Percentiles rank a stretch among this genome's conserved stretches.
These are phyloP conservation scores for Candolleomyces aberdarensis DNA, from an alignment of 768 basidiomycete species.

Conservation along the genomic window DNA sequence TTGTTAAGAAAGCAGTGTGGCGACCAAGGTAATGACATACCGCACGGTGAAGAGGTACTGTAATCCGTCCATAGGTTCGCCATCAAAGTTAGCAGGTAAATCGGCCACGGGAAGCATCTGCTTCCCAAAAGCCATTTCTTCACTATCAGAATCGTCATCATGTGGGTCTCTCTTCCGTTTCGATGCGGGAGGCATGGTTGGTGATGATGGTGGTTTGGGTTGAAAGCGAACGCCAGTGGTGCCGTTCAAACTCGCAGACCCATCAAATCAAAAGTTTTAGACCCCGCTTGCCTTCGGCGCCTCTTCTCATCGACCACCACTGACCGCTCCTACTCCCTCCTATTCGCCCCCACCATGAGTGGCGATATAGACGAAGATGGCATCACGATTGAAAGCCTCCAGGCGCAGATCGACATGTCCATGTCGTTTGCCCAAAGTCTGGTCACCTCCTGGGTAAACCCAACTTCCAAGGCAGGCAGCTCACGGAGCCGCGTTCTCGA, in stretches of 20 bases:
- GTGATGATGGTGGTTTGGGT: background rate
- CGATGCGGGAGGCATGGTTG: background rate
- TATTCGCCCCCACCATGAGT: constrained; percentile 16
- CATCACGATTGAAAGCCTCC: constrained; percentile 64
- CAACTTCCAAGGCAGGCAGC: constrained; percentile 34
- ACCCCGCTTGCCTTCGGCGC: background rate
- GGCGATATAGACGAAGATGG: constrained; percentile 44
- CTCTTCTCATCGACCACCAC: background rate
- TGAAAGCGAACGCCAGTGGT: background rate
- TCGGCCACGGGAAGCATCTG: constrained; percentile 82
- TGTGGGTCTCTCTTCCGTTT: constrained; percentile 53
- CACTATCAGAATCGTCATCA: constrained; percentile 51
- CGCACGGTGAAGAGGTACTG: constrained; percentile 82
- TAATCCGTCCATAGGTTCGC: constrained; percentile 66
- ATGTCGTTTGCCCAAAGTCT: constrained; percentile 74
- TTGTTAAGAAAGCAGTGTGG: background rate
- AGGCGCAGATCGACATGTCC: constrained; percentile 80
- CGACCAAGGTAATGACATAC: constrained; percentile 32
- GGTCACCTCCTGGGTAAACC: constrained; percentile 75
- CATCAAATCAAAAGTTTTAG: background rate
- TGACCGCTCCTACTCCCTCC: background rate
- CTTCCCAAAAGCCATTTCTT: constrained; percentile 58
- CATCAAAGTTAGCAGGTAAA: constrained; percentile 66
- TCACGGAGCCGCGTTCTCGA: constrained; percentile 36
- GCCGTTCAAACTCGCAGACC: background rate